phyloP scores from a whole-genome alignment of 768 basidiomycete species.

The Podaxis mareebaensis region DNA sequence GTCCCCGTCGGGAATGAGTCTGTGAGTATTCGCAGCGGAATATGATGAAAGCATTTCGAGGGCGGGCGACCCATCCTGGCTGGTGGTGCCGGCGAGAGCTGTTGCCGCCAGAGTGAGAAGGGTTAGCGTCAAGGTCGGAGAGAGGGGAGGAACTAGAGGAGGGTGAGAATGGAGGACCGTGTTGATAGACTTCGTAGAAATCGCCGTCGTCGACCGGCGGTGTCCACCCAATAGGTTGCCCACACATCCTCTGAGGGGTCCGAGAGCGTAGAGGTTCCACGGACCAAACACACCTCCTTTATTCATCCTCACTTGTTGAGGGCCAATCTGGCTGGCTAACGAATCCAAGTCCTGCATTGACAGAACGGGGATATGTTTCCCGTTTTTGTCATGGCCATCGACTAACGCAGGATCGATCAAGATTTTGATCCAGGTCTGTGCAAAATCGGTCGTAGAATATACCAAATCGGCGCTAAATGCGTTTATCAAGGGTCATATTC shows the following conservation, averaged over 20 bases:
- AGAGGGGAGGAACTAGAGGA: conserved; percentile 14
- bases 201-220: conserved; percentile 30
- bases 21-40: conserved; percentile 68
- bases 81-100: conserved; percentile 42
- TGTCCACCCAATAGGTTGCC: conserved; percentile 29
- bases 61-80: conserved; percentile 64
- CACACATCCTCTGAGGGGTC: not conserved
- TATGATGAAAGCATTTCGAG: conserved; percentile 71
- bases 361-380: not conserved
- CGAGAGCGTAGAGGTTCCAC: not conserved
- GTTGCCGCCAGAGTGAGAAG: conserved; percentile 19
- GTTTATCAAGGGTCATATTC: not conserved
- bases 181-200: conserved; percentile 18
- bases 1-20: conserved; percentile 40
- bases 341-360: too few species aligned
- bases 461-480: not conserved
- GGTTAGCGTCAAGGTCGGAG: conserved; percentile 18
- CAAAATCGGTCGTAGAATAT: not conserved
- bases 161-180: conserved; percentile 17
- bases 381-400: not conserved
- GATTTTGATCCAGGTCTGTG: not conserved
- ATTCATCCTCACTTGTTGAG: not conserved
- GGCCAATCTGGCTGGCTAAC: too few species aligned
- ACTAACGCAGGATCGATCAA: not conserved
- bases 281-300: not conserved